Evolutionary conservation across 176 grass and related monocot species (phyloP), one percentile per base, ranked within the genome.

Genomic region (Themeda triandra): DNA sequence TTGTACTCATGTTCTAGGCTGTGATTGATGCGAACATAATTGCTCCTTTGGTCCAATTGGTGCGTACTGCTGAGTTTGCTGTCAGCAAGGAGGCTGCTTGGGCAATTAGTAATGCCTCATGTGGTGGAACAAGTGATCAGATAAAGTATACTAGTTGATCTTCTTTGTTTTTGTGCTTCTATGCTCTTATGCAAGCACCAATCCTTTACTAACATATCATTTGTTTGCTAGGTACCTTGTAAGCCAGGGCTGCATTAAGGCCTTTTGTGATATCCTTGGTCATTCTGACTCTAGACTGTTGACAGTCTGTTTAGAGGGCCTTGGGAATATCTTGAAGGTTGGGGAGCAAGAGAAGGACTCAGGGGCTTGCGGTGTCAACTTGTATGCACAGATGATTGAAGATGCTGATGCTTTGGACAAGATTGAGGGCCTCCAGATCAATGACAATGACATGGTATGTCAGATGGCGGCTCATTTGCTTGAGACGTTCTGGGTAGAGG

Each of bases 351-450:
- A 90, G n/a, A n/a, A n/a, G 86, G 81, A 73, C 37, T 29, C 65
- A 18, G 76, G 75, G 19, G 79, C 82, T 77, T 77, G 84, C 17
- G 71, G 84, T 78, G 76, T 90, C 23, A 95, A 92, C 71, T 23
- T 45, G 19, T 87, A 83, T 82, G 86, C 69, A 2, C 90, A 90
- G 17, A 80, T 95, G 70, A 82, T 95, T 72, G 90, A 95, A 44
- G 90, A 89, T 68, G 70, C 71, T 67, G 88, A 76, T 66, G 90
- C 75, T 25, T 63, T 95, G 79, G 93, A 92, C 35, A 92, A 91
- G 83, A 90, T 95, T 79, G 88, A 95, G 80, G 46, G 89, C 36
- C 83, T 95, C 30, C 82, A 82, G 75, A 92, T 73, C 88, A 83
- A 92, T 81, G 83, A 87, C 21, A 84, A 92, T 68, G 35, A 25